Evolutionary conservation across 441 rosid species (phyloP), one percentile per base, ranked within the genome.

Genomic region (Oxalis stricta): DNA sequence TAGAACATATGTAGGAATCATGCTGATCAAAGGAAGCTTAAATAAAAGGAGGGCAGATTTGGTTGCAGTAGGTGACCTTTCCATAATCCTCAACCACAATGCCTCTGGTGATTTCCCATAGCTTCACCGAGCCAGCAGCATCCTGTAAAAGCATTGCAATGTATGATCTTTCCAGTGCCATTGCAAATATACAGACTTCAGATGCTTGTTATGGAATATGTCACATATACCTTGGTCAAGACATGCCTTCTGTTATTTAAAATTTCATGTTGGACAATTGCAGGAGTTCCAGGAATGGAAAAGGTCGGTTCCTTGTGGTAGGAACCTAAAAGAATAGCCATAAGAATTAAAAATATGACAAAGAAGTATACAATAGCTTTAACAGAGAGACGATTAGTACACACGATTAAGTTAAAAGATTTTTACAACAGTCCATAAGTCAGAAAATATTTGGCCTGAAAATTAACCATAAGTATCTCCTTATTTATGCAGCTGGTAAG

Each of bases 91-190:
- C 79, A 47, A 87, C 70, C 51, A 82, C 84, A 56, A 70, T 59
- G 41, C 97, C 99, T 62, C 68, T 69, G 41, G 94, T 87, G 50
- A 87, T 68, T 74, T 87, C 94, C 99, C 99, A 87, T 24, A 88
- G 79, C 75, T 87, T 92, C 56, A 88, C 96, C 5, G 87, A 66
- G 62, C 89, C 93, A 65, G 75, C 85, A 62, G 89, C 63, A 50
- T 88, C 97, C 99, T 92, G 56, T 57, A 44, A 52, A 58, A 65
- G 16, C 52, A 37, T 46, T 41, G 36, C 15, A 33, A 47, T 13
- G 11, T n/a, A 63, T 49, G 40, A 41, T 43, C 56, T 52, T 44
- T 13, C 37, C 10, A 31, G 51, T 51, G 22, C 11, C 38, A 21
- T 29, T 33, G 37, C 38, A 52, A 51, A 50, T 28, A 35, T 13